Evolutionary conservation across 495 filamentous ascomycete genomes (phyloP), one percentile per base, ranked within the genome.

Genomic region (Aspergillus steynii): DNA sequence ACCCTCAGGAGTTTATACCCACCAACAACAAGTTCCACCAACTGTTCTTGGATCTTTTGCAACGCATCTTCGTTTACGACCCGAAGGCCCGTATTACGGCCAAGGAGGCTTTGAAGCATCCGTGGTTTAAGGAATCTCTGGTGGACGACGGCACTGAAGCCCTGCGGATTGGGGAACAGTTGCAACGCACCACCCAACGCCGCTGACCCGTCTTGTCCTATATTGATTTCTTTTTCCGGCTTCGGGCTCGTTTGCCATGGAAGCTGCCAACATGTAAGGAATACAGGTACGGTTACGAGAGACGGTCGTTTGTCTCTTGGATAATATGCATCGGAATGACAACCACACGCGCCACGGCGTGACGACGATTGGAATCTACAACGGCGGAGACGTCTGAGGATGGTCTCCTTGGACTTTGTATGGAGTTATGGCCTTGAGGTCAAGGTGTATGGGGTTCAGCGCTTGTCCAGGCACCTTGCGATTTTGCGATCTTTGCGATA

Each of bases 101-200:
- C 57, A 92, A 96, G 65, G 78, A 96, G 68, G 95, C 95, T 7
- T 78, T 99, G 50, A 86, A 94, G 61, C 95, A 99, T 69, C 86
- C 89, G 0, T 99, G 95, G 95, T 99, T 99, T 78, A 88, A 87
- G 64, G 94, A 98, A 73, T 80, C 80, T 6, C 79, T 89, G 3
- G 84, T 89, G 26, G 95, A 99, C 68, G 95, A 99, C 71, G 95
- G 95, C 42, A 97, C 93, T 26, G 96, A 98, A 77, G 95, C 95
- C 45, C 82, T 87, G 29, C 88, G 89, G 64, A 90, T 96, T 56
- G 81, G 71, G 42, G 66, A 70, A 49, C 74, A 73, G 55, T 61
- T 77, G 59, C 70, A 73, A 53, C 73, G 70, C 58, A 66, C 60
- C 45, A 58, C 55, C 29, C 65, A 66, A 47, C 68, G 62, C 50